Base-by-base conservation (phyloP, 805 yeast species). In the Wickerhamomyces strasburgensis region DNA sequence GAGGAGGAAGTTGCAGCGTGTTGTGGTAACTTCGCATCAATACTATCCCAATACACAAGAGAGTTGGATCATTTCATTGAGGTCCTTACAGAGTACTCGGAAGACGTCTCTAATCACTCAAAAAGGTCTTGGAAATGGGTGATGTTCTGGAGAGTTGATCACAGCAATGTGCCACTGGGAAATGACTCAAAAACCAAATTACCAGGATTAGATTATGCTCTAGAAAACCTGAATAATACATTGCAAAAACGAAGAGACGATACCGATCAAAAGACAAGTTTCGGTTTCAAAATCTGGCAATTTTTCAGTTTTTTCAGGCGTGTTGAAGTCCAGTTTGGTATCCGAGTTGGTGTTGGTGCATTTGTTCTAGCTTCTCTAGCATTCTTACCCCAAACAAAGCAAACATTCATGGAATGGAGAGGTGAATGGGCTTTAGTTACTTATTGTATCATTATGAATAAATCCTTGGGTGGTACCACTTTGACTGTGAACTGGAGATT, bases 341-440 rank as follows among this genome's bases (percentile, higher is more conserved):
- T 85, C 19, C 63, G 90, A 30, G 94, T 84, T 11, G 93, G 88
- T 0, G 51, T 84, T 10, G 95, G 95, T 1, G 83, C 90, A 0
- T 67, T 81, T 37, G 61, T 72, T 5, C 60, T 85, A 19, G 78
- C 88, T 0, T 47, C 73, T 0, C 77, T 86, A 38, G 94, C 94
- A 2, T 84, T 77, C 48, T 51, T 74, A 19, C 78, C 80, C 3
- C 52, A 55, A 10, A 75, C 87, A 0, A 65, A 78, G 34, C 64
- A 65, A 5, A 43, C 54, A 1, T 86, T 84, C 49, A 69, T 62
- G 32, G 68, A 65, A 29, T 84, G 86, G 87, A 62, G 89, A 45
- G 81, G 83, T 13, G 95, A 85, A 55, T 85, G 95, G 95, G 79
- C 87, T 0, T 60, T 85, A 27, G 84, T 83, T n/a, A 79, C 88